Conservation (phyloP, 192 early-diverging fungal species). For the Coemansia reversa region DNA sequence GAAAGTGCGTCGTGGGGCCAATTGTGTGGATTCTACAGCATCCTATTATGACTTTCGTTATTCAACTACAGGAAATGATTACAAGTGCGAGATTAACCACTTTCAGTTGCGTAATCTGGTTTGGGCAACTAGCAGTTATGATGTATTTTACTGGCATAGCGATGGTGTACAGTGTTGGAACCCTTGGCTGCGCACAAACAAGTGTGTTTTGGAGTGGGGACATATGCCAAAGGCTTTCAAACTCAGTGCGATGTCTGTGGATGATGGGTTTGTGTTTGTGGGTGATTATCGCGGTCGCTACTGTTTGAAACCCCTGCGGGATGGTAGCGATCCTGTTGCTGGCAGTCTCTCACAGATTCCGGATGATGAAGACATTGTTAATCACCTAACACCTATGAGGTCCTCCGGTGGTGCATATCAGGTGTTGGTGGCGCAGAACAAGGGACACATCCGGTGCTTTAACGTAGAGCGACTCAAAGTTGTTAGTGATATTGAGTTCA, state of each 20-base stretch:
- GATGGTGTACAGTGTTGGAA: conserved; percentile 45
- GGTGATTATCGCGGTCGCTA: conserved; percentile 44
- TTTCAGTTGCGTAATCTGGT: conserved; percentile 54
- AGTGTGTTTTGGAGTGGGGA: conserved; percentile 20
- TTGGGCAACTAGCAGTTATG: conserved; percentile 44
- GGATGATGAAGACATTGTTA: conserved; percentile 36
- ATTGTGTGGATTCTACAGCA: conserved; percentile 13
- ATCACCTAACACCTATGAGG: conserved; percentile 24
- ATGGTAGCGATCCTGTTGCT: not conserved
- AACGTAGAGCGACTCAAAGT: conserved; percentile 13
- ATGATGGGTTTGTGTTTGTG: conserved; percentile 33
- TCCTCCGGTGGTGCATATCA: conserved; percentile 7
- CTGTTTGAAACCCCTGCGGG: conserved; percentile 25
- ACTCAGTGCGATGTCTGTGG: conserved; percentile 41
- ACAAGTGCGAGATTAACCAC: conserved; percentile 39
- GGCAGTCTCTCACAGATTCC: not conserved
- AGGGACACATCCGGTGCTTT: conserved; percentile 17
- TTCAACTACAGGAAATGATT: conserved; percentile 24
- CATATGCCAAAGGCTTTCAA: conserved; percentile 25
- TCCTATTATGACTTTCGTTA: conserved; percentile 30
- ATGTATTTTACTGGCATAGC: conserved; percentile 41
- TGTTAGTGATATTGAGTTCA: conserved; percentile 4
- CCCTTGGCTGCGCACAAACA: conserved; percentile 19
- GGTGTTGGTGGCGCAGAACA: conserved; percentile 34
- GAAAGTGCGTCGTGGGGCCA: conserved; percentile 22